A percentile compares a stretch with the other conserved stretches of the same genome.
Evolutionary conservation across 345 rosid species (phyloP).

Genomic region (Salix brachista): DNA sequence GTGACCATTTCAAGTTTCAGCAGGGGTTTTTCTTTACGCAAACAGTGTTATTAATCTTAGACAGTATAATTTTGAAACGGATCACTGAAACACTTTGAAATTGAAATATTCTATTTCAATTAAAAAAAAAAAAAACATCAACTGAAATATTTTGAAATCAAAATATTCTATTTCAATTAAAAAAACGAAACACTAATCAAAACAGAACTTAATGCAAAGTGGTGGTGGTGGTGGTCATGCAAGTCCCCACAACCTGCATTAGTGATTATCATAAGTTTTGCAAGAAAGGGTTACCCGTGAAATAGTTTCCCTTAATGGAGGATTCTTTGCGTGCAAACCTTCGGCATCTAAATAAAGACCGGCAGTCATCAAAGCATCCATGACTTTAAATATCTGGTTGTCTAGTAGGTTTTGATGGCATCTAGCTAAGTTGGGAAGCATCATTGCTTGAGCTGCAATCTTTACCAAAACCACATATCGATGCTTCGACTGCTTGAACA

Average conservation of each 20-base stretch:
- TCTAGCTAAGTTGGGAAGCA: not conserved
- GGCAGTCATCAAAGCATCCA: not conserved
- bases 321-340: not conserved
- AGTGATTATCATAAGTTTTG: not conserved
- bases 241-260: too few relatives aligned
- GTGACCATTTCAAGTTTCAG: not conserved
- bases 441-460: not conserved
- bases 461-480: not conserved
- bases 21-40: not conserved
- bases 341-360: not conserved
- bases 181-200: too few relatives aligned
- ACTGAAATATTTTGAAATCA: too few relatives aligned
- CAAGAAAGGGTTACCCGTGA: not conserved
- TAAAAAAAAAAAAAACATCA: too few relatives aligned
- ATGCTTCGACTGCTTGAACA: not conserved
- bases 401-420: not conserved
- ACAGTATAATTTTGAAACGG: fast-evolving
- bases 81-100: fast-evolving
- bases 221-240: not conserved
- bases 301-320: not conserved
- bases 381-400: not conserved
- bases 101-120: fast-evolving
- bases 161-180: too few relatives aligned
- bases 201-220: not conserved
- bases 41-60: too few relatives aligned